Evolutionary conservation across 208 protist genomes (phyloP).

Genomic region (Wallacemonas sp.): DNA sequence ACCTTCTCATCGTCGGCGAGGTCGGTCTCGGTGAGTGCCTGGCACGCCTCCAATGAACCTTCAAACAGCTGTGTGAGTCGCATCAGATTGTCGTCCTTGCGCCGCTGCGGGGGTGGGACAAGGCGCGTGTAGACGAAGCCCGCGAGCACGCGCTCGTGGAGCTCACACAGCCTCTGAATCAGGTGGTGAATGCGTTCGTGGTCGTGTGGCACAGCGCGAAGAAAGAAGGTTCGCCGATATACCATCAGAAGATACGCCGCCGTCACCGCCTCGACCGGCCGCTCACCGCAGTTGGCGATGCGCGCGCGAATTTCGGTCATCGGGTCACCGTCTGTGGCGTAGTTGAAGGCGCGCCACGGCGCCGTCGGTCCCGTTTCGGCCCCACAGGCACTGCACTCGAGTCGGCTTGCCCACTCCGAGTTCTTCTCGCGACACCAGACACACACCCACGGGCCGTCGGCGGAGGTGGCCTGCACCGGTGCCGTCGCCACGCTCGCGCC

Average conservation of each 20-base stretch:
- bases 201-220: constrained; percentile 74
- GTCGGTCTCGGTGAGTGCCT: constrained; percentile 20
- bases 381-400: constrained; percentile 70
- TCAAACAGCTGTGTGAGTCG: constrained; percentile 32
- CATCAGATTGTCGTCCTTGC: constrained; percentile 31
- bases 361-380: constrained; percentile 77
- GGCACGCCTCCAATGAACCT: constrained; percentile 15
- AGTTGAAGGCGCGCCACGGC: constrained; percentile 70
- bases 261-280: constrained; percentile 69
- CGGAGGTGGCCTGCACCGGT: neutral
- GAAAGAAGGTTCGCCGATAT: constrained; percentile 72
- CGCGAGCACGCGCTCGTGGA: constrained; percentile 81
- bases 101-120: constrained; percentile 38
- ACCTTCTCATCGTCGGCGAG: constrained; percentile 45
- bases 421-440: constrained; percentile 85
- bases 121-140: constrained; percentile 79
- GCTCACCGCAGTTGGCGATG: constrained; percentile 54
- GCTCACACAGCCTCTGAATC: constrained; percentile 43
- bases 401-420: constrained; percentile 56
- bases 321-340: constrained; percentile 48
- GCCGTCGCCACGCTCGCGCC: neutral
- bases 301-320: constrained; percentile 70
- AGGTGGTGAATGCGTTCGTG: constrained; percentile 60
- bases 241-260: constrained; percentile 81
- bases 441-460: constrained; percentile 70